Evolutionary conservation across 768 basidiomycete genomes (phyloP), one percentile per base, ranked within the genome.

Genomic region (Cystofilobasidium macerans): DNA sequence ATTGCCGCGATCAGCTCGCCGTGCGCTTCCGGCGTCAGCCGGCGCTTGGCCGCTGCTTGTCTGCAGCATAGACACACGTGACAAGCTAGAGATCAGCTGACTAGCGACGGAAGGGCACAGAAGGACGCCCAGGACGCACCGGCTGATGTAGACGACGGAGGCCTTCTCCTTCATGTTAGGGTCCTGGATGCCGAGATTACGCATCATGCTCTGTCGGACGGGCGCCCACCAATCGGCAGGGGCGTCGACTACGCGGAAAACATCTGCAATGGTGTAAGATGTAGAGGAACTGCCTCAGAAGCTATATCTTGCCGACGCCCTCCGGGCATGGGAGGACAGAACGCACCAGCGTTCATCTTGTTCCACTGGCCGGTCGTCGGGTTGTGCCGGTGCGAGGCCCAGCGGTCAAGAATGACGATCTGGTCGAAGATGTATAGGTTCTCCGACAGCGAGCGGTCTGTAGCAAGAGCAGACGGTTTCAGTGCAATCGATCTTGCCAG

Each of bases 381-480:
- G 56, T 68, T 68, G 45, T 64, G 62, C 43, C 67, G 61, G 35
- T 68, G 67, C 14, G 67, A 68, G 0, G 67, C 67, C 67, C 67
- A 68, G 22, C 67, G 67, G 38, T 68, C 67, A n/a, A 68, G 54
- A 28, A 68, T 57, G 47, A 68, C 67, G 32, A 68, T 59, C 62
- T 63, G 33, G 61, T 62, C 61, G 35, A 68, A 68, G 40, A 68
- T 36, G 38, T 68, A 68, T 26, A 68, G 62, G 45, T 68, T 68
- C 14, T 47, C 62, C 3, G 61, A 63, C 12, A n/a, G 32, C 24
- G 61, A 35, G 30, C 67, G 67, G 26, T 68, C 67, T 68, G 28
- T 2, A 30, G 30, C 56, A 26, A 20, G 32, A 45, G 32, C n/a
- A 20, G 8, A 30, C 16, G n/a, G n/a, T n/a, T n/a, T n/a, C n/a